Conservation (phyloP, 352 stramenopile species). For the Phytophthora fragariae region DNA sequence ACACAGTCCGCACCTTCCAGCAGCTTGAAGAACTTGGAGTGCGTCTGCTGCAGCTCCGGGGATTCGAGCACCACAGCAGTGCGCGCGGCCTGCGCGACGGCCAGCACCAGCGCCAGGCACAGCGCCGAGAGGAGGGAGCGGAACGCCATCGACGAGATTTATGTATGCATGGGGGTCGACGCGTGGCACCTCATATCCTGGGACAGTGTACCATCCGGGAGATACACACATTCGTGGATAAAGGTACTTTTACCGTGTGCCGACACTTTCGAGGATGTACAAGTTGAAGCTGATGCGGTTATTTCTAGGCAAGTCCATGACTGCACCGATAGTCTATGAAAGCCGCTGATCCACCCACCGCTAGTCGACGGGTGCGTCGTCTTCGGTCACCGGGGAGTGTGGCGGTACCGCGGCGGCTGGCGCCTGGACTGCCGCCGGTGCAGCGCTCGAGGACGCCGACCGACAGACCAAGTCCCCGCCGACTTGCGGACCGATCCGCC, state of each 20-base stretch:
- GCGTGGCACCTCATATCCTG: slow-evolving; percentile 14
- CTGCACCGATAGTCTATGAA: slow-evolving; percentile 25
- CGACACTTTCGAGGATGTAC: background rate
- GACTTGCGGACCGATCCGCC: slow-evolving; percentile 4
- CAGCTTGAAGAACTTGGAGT: slow-evolving; percentile 82
- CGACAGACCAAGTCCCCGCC: slow-evolving; percentile 13
- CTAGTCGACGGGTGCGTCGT: slow-evolving; percentile 18
- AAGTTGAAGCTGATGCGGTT: slow-evolving; percentile 21
- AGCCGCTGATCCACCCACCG: slow-evolving; percentile 18
- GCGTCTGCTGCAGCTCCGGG: slow-evolving; percentile 61
- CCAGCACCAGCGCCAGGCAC: slow-evolving; percentile 30
- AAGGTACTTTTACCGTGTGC: background rate
- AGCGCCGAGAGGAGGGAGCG: slow-evolving; percentile 23
- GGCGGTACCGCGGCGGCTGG: slow-evolving; percentile 5
- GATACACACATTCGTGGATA: slow-evolving; percentile 1
- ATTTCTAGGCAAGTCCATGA: slow-evolving; percentile 5
- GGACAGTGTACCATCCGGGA: background rate
- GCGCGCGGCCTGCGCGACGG: slow-evolving; percentile 46
- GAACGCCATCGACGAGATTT: slow-evolving; percentile 31
- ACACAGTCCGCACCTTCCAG: slow-evolving; percentile 49
- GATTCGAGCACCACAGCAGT: slow-evolving; percentile 79
- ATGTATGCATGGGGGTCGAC: slow-evolving; percentile 21
- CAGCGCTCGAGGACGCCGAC: slow-evolving; percentile 12
- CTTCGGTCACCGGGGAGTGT: slow-evolving; percentile 20
- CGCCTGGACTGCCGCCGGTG: slow-evolving; percentile 7